phyloP scores from a whole-genome alignment of 1,284 basidiomycete species.

The Exobasidium rhododendri region DNA sequence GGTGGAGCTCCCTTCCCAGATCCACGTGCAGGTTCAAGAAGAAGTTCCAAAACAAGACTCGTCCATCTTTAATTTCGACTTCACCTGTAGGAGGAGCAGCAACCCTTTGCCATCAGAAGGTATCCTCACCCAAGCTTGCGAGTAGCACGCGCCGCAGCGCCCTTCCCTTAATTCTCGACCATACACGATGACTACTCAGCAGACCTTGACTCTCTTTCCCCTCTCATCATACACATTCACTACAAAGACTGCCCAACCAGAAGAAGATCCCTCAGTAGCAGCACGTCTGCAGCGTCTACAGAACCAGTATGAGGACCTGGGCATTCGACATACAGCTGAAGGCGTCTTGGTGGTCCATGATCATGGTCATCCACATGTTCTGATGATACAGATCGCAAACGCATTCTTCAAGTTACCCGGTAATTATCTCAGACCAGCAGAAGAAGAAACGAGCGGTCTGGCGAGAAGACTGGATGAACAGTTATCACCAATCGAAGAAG shows the following conservation, averaged over 20 bases:
- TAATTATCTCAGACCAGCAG: slow-evolving; percentile 94
- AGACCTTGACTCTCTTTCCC: slow-evolving; percentile 61
- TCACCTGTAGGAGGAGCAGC: too few species aligned
- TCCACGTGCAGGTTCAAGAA: not conserved
- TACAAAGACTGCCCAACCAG: slow-evolving; percentile 90
- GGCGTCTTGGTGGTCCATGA: slow-evolving; percentile 91
- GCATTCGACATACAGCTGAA: slow-evolving; percentile 86
- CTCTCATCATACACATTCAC: slow-evolving; percentile 86
- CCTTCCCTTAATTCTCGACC: too few species aligned
- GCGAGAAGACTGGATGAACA: slow-evolving; percentile 82
- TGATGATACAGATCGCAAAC: slow-evolving; percentile 97
- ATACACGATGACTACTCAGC: slow-evolving; percentile 33
- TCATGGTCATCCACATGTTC: slow-evolving; percentile 66
- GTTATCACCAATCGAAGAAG: slow-evolving; percentile 34
- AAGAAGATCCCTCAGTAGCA: slow-evolving; percentile 91
- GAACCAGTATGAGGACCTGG: slow-evolving; percentile 94
- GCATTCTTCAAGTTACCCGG: slow-evolving; percentile 98
- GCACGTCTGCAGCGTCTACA: slow-evolving; percentile 59
- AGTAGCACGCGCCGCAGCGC: too few species aligned
- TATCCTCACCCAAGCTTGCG: too few species aligned
- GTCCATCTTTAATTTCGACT: too few species aligned
- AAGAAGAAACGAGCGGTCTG: slow-evolving; percentile 85
- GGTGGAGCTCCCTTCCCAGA: too few species aligned
- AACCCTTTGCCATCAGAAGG: too few species aligned
- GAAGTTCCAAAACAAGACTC: too few species aligned